Percentiles rank a stretch among this genome's conserved stretches.
Conservation (phyloP, 2,329 filamentous ascomycete species). For the Penicillium sp. region DNA sequence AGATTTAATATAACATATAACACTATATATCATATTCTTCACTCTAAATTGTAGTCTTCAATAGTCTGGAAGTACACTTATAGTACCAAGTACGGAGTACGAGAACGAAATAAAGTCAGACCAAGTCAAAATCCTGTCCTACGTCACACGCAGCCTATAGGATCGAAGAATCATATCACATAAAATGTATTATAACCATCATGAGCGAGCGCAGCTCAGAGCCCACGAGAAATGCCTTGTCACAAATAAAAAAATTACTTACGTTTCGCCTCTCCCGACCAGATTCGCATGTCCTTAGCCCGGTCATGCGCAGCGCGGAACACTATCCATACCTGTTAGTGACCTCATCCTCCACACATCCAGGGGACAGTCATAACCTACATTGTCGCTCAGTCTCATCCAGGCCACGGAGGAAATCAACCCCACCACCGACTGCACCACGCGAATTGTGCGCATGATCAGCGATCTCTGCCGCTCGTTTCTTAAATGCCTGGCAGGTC, state of each 20-base stretch:
- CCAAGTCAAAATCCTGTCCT: not conserved
- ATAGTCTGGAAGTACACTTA: not conserved
- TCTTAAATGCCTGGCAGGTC: constrained; percentile 68
- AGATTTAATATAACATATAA: not conserved
- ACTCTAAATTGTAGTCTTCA: not conserved
- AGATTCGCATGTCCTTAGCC: constrained; percentile 66
- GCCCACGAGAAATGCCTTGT: constrained; percentile 1
- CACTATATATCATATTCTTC: not conserved
- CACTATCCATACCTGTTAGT: constrained; percentile 43
- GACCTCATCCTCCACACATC: not conserved
- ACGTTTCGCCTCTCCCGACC: constrained; percentile 63
- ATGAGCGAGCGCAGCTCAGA: constrained; percentile 30
- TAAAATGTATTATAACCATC: constrained; percentile 1
- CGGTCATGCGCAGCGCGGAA: constrained; percentile 74
- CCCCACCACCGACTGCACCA: constrained; percentile 63
- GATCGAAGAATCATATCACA: not conserved
- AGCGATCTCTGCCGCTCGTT: constrained; percentile 75
- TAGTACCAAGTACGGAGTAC: too few species aligned
- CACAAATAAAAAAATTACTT: constrained; percentile 23
- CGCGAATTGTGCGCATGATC: constrained; percentile 85
- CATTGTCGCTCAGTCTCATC: constrained; percentile 82
- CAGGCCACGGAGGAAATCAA: constrained; percentile 81
- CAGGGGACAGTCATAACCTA: constrained; percentile 30
- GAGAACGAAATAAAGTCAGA: not conserved
- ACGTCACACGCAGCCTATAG: not conserved